Evolutionary conservation across 2,329 filamentous ascomycete genomes (phyloP).

Genomic region (Fusarium sp.): DNA sequence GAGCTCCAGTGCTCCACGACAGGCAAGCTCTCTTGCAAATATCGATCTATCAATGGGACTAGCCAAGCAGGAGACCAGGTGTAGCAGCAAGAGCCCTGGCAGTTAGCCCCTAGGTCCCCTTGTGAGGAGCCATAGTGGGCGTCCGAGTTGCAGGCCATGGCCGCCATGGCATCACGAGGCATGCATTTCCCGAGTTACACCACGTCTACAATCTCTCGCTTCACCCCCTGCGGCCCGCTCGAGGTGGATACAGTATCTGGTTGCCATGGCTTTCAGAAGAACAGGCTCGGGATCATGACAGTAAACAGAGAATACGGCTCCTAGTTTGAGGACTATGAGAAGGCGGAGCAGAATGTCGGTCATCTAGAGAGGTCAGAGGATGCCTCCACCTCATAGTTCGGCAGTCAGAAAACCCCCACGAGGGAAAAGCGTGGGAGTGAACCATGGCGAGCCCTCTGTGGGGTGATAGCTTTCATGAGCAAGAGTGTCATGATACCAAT

Average conservation of each 20-base stretch:
- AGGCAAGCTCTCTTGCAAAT: conserved; percentile 5
- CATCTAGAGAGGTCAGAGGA: background rate
- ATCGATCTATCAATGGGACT: conserved; percentile 31
- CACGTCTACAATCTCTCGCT: conserved; percentile 35
- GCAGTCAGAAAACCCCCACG: conserved; percentile 36
- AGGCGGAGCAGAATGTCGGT: background rate
- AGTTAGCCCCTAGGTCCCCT: conserved; percentile 21
- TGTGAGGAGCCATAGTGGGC: conserved; percentile 35
- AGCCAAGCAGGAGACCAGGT: conserved; percentile 29
- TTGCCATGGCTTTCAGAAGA: conserved; percentile 38
- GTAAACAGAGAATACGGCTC: conserved; percentile 26
- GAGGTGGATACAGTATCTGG: conserved; percentile 34
- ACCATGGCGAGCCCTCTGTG: conserved; percentile 24
- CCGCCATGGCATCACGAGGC: conserved; percentile 39
- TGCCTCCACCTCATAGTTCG: conserved; percentile 4
- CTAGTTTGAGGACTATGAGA: background rate
- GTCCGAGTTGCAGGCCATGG: conserved; percentile 30
- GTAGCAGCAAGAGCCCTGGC: conserved; percentile 35
- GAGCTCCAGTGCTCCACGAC: conserved; percentile 30
- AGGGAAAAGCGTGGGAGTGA: conserved; percentile 9
- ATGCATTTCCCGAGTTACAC: conserved; percentile 43
- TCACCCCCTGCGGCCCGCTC: conserved; percentile 41
- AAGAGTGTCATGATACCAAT: conserved; percentile 42
- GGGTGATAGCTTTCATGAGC: conserved; percentile 35
- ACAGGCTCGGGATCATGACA: conserved; percentile 20